Conservation (phyloP, 2,329 filamentous ascomycete species). For the Thelonectria blattea region DNA sequence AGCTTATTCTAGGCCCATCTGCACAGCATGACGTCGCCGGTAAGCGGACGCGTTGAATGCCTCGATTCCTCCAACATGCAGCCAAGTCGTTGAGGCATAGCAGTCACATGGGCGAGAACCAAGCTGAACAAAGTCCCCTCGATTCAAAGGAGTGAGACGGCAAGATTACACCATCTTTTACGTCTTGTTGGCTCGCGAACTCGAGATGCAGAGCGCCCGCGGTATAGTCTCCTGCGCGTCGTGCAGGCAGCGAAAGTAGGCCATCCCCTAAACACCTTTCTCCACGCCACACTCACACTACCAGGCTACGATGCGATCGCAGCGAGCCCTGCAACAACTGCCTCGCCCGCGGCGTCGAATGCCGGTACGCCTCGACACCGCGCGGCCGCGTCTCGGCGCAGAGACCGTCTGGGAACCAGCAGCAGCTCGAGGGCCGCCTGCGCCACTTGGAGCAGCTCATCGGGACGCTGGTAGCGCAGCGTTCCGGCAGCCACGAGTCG, state of each 20-base stretch:
- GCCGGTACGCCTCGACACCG: conserved; percentile 21
- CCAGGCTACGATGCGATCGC: conserved; percentile 28
- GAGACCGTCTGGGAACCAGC: conserved; percentile 3
- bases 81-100: neutral
- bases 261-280: neutral
- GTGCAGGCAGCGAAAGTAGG: neutral
- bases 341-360: conserved; percentile 24
- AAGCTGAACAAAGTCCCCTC: neutral
- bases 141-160: too few relatives aligned
- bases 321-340: conserved; percentile 32
- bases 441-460: conserved; percentile 28
- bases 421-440: conserved; percentile 23
- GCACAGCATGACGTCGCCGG: neutral
- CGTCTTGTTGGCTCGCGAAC: neutral
- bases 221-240: neutral
- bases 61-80: neutral
- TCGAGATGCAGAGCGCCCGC: neutral
- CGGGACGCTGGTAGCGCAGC: conserved; percentile 25
- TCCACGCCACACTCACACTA: neutral
- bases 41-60: neutral
- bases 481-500: neutral
- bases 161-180: neutral
- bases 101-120: neutral
- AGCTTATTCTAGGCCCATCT: neutral
- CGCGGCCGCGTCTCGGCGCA: conserved; percentile 20